Percentiles rank a stretch among this genome's conserved stretches.
Conservation (phyloP, 1,284 basidiomycete genomes). For the Cyathus pygmaeus region DNA sequence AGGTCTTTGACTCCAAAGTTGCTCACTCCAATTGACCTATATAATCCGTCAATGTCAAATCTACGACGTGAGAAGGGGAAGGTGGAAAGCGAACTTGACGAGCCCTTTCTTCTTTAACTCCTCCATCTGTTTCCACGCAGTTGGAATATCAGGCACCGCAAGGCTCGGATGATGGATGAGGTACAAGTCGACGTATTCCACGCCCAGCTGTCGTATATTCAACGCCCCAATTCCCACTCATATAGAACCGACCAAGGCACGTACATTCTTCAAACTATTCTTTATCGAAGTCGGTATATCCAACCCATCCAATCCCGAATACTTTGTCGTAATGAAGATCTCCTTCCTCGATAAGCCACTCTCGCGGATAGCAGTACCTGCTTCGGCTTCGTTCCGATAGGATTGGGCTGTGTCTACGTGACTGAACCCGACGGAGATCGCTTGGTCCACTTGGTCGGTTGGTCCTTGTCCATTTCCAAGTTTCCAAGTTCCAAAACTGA, state of each 20-base stretch:
- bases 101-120: constrained; percentile 68
- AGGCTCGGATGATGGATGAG: constrained; percentile 66
- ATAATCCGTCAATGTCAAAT: not conserved
- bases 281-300: constrained; percentile 50
- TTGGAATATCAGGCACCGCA: constrained; percentile 57
- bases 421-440: constrained; percentile 56
- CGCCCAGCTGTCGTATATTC: constrained; percentile 58
- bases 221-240: not conserved
- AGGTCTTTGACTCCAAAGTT: constrained; percentile 75
- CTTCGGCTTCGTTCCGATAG: constrained; percentile 62
- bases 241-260: not conserved
- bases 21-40: constrained; percentile 83
- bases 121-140: constrained; percentile 76
- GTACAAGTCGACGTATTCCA: constrained; percentile 79
- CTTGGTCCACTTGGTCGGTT: constrained; percentile 56
- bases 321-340: constrained; percentile 70
- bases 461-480: no score
- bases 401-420: constrained; percentile 60
- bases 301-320: constrained; percentile 52
- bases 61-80: not conserved
- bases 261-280: constrained; percentile 46
- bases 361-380: constrained; percentile 61
- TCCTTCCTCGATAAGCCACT: constrained; percentile 58
- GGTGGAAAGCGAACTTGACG: constrained; percentile 55
- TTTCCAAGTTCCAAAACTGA: no score